phyloP scores from a whole-genome alignment of 2,329 filamentous ascomycete species.

The Tolypocladium pustulatum region DNA sequence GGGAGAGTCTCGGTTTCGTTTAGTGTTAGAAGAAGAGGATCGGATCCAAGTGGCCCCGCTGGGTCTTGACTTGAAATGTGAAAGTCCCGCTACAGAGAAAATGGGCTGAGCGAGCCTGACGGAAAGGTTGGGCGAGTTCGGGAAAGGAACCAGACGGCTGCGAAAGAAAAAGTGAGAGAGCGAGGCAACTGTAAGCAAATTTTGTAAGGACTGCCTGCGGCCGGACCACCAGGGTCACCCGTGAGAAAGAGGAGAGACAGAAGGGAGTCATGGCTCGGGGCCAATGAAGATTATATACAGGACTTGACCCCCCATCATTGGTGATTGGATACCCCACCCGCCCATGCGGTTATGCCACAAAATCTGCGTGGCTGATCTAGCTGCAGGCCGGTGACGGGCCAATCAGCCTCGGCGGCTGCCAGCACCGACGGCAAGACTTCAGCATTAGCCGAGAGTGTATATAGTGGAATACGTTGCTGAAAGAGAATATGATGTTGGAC shows the following conservation, averaged over 20 bases:
- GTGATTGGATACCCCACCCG: no score
- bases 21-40: slow-evolving; percentile 1
- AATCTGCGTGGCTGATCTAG: slow-evolving; percentile 5
- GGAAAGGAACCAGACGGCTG: not conserved
- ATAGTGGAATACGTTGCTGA: not conserved
- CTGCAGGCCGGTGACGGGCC: not conserved
- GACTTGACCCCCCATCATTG: no score
- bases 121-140: not conserved
- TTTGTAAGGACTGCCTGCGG: slow-evolving; percentile 3
- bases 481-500: not conserved
- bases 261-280: not conserved
- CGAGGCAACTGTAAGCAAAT: not conserved
- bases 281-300: not conserved
- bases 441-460: not conserved
- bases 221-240: slow-evolving; percentile 9
- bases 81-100: slow-evolving; percentile 1
- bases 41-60: slow-evolving; percentile 2
- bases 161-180: not conserved
- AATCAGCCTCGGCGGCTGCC: not conserved
- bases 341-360: slow-evolving; percentile 4
- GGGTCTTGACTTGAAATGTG: slow-evolving; percentile 6
- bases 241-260: slow-evolving; percentile 1
- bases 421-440: not conserved
- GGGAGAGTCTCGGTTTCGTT: not conserved
- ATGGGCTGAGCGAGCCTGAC: slow-evolving; percentile 1